phyloP scores from a whole-genome alignment of 352 stramenopile species.

The Globisporangium acanthophoron region DNA sequence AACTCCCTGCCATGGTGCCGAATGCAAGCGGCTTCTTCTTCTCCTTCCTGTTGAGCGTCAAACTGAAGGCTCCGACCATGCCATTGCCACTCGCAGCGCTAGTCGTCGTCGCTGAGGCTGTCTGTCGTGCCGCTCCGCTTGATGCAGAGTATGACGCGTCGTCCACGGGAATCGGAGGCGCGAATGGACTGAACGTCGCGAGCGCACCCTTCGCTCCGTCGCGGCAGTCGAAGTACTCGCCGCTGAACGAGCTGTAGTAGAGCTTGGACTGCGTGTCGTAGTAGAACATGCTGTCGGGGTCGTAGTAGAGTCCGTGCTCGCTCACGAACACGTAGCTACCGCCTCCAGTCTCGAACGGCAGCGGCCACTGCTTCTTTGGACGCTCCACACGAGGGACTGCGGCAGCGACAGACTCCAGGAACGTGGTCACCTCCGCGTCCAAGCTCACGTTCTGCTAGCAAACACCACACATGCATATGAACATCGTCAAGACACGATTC shows the following conservation, averaged over 20 bases:
- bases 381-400: conserved; percentile 40
- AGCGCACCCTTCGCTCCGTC: conserved; percentile 15
- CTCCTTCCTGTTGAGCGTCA: conserved; percentile 41
- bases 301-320: conserved; percentile 71
- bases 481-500: neutral
- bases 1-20: conserved; percentile 32
- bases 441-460: conserved; percentile 16
- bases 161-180: conserved; percentile 44
- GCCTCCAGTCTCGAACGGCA: conserved; percentile 70
- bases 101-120: neutral
- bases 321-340: conserved; percentile 71
- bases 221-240: conserved; percentile 54
- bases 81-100: neutral
- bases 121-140: neutral
- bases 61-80: conserved; percentile 14
- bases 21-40: conserved; percentile 77
- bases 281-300: conserved; percentile 82
- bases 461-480: neutral
- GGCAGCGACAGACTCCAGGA: conserved; percentile 56
- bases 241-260: conserved; percentile 70
- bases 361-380: conserved; percentile 74
- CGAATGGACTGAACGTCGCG: conserved; percentile 41
- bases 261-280: conserved; percentile 69
- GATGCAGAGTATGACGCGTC: conserved; percentile 23
- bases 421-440: conserved; percentile 49